Conservation (phyloP, 768 basidiomycete species). For the Nidularia sp. region DNA sequence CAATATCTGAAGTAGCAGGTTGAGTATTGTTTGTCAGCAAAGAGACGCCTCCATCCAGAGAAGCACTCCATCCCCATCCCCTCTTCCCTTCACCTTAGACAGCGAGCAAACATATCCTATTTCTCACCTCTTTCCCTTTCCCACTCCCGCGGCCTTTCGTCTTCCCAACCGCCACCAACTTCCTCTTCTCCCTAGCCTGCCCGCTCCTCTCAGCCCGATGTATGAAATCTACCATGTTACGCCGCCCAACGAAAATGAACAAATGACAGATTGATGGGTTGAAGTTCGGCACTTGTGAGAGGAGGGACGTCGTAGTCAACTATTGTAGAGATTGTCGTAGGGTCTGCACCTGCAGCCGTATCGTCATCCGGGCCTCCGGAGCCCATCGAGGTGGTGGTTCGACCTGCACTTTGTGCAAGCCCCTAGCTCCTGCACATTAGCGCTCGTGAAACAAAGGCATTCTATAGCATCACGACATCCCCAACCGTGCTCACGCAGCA, state of each 20-base stretch:
- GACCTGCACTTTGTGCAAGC: slow-evolving; percentile 59
- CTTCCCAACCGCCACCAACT: slow-evolving; percentile 76
- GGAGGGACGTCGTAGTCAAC: slow-evolving; percentile 84
- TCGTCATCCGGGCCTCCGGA: slow-evolving; percentile 41
- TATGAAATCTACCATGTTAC: slow-evolving; percentile 88
- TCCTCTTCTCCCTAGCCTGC: slow-evolving; percentile 65
- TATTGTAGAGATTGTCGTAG: slow-evolving; percentile 51
- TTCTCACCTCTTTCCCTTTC: slow-evolving; percentile 45
- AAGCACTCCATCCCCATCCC: no score
- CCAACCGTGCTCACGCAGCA: slow-evolving; percentile 8
- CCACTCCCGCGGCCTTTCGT: slow-evolving; percentile 57
- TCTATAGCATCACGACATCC: slow-evolving; percentile 39
- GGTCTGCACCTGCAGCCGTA: slow-evolving; percentile 17
- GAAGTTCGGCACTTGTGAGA: slow-evolving; percentile 92
- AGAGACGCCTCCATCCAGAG: no score
- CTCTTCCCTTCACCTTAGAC: no score
- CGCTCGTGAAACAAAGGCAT: slow-evolving; percentile 71
- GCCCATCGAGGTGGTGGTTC: slow-evolving; percentile 74
- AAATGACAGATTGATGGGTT: slow-evolving; percentile 72
- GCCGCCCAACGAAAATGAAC: slow-evolving; percentile 83
- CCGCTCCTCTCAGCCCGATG: slow-evolving; percentile 87
- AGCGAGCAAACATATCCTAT: no score
- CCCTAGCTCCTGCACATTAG: slow-evolving; percentile 61
- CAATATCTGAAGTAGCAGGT: no score
- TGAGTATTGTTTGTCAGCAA: no score